phyloP scores from a whole-genome alignment of 371 early-diverging fungal genomes.

The Thermomucor indicae-seudaticae region DNA sequence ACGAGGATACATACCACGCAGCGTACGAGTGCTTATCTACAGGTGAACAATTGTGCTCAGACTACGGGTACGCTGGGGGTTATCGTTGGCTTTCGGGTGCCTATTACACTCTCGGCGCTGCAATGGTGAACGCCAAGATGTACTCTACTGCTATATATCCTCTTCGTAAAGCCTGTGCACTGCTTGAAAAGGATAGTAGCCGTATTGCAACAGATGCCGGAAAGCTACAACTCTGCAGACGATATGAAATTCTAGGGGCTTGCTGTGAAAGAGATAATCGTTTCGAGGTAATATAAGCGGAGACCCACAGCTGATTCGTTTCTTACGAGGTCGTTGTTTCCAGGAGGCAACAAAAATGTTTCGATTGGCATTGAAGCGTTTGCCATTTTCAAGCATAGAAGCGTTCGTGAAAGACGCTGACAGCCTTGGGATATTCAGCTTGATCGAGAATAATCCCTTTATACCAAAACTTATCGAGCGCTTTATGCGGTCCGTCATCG shows the following conservation, averaged over 20 bases:
- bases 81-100: conserved; percentile 32
- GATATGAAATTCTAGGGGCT: conserved; percentile 34
- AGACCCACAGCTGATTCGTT: neutral
- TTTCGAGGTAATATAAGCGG: conserved; percentile 15
- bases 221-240: conserved; percentile 32
- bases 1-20: conserved; percentile 16
- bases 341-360: conserved; percentile 24
- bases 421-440: conserved; percentile 13
- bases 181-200: conserved; percentile 25
- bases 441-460: conserved; percentile 20
- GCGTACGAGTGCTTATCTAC: conserved; percentile 25
- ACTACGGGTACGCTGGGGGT: conserved; percentile 18
- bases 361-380: conserved; percentile 22
- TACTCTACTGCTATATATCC: conserved; percentile 27
- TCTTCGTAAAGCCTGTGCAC: conserved; percentile 28
- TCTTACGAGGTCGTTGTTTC: neutral
- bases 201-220: conserved; percentile 19
- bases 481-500: conserved; percentile 26
- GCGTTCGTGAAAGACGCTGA: conserved; percentile 21
- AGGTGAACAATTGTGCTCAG: conserved; percentile 26
- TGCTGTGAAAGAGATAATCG: conserved; percentile 28
- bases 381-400: conserved; percentile 22
- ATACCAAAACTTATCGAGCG: conserved; percentile 40
- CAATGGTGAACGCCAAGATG: conserved; percentile 19
- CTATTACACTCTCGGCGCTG: conserved; percentile 30